These are phyloP conservation scores for Cordyceps tenuipes DNA, from an alignment of 2,329 filamentous ascomycete genomes.

Conservation along the genomic window DNA sequence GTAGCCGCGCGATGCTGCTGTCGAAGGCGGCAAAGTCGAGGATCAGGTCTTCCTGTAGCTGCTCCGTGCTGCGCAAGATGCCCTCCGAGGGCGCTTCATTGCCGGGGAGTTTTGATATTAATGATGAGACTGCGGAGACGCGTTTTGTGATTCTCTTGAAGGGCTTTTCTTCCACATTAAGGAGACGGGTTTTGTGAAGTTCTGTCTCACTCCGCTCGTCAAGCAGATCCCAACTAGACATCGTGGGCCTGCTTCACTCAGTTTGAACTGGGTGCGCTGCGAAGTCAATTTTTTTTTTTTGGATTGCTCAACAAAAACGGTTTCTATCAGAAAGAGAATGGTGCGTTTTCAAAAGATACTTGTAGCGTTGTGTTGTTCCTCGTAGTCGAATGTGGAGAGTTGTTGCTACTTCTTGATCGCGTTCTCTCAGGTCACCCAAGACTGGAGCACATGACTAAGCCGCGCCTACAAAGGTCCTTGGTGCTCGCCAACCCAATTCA, in stretches of 20 bases:
- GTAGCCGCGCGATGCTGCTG: conserved; percentile 76
- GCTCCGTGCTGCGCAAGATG: conserved; percentile 45
- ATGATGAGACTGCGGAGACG: conserved; percentile 59
- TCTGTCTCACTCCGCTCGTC: conserved; percentile 72
- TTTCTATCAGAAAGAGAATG: not conserved
- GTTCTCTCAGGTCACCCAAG: not conserved
- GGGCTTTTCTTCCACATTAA: conserved; percentile 85
- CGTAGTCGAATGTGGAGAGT: not conserved
- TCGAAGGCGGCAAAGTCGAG: conserved; percentile 87
- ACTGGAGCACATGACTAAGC: conserved; percentile 6
- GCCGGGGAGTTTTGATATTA: conserved; percentile 34
- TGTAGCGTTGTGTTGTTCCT: not conserved
- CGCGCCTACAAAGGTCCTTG: not conserved
- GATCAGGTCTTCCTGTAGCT: conserved; percentile 73
- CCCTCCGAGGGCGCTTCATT: conserved; percentile 25
- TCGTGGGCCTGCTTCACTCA: conserved; percentile 14
- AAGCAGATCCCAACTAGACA: conserved; percentile 55
- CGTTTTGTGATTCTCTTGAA: conserved; percentile 84
- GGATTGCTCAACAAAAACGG: not conserved
- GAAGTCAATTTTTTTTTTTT: no score
- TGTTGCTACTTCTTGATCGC: not conserved
- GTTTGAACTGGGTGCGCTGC: no score
- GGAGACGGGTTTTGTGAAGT: conserved; percentile 77
- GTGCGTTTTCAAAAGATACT: not conserved
- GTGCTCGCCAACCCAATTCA: not conserved